A percentile compares a stretch with the other conserved stretches of the same genome.
Conservation (phyloP, 257 asterid genomes). For the Osmanthus fragrans region DNA sequence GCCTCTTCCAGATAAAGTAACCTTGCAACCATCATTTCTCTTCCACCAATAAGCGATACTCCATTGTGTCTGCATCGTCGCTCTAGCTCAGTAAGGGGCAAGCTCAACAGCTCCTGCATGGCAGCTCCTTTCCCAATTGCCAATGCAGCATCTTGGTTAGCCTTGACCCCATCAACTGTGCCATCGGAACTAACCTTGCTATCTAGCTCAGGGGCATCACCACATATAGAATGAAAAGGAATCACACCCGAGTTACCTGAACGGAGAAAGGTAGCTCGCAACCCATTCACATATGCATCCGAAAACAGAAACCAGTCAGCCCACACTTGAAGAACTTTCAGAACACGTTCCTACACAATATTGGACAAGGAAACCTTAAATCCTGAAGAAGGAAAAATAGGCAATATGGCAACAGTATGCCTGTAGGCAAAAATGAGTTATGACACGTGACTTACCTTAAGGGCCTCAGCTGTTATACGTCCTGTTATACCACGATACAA, state of each 20-base stretch:
- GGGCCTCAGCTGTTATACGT: conserved; percentile 93
- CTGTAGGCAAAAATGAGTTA: background rate
- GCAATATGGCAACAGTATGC: background rate
- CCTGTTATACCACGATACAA: conserved; percentile 80
- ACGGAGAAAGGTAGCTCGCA: conserved; percentile 90
- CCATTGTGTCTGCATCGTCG: conserved; percentile 69
- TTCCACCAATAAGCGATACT: conserved; percentile 81
- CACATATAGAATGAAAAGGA: conserved; percentile 79
- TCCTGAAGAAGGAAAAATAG: conserved; percentile 16
- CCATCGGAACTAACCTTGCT: conserved; percentile 36
- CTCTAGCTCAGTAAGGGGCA: conserved; percentile 52
- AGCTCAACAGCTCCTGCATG: conserved; percentile 48
- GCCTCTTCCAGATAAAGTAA: conserved; percentile 91
- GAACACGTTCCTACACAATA: conserved; percentile 50
- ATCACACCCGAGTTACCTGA: conserved; percentile 75
- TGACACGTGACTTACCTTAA: conserved; percentile 52
- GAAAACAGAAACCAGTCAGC: conserved; percentile 62
- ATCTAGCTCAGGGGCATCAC: conserved; percentile 53
- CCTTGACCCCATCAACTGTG: conserved; percentile 33
- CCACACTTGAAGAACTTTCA: conserved; percentile 62
- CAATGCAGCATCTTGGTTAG: conserved; percentile 52
- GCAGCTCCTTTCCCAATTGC: conserved; percentile 65
- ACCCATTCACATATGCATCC: conserved; percentile 72
- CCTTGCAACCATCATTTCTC: conserved; percentile 93
- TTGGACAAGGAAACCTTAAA: conserved; percentile 26